Evolutionary conservation across 2,329 filamentous ascomycete genomes (phyloP), one percentile per base, ranked within the genome.

Genomic region (Pezicula neosporulosa): DNA sequence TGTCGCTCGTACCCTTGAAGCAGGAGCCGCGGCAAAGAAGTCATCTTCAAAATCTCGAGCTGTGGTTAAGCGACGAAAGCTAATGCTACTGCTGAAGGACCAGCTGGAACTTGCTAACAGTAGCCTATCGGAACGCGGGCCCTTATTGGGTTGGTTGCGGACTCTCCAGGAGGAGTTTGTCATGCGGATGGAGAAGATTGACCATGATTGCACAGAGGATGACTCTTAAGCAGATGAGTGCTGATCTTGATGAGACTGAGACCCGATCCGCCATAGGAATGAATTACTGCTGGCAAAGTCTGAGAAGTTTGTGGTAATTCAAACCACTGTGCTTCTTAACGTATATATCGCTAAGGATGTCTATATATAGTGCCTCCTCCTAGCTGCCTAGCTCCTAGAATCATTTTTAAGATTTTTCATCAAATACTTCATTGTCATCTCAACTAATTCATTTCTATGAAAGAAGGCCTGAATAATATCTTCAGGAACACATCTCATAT

Each of bases 101-200:
- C 83, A 88, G 43, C 72, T 97, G 24, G 66, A 80, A 12, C 87
- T 94, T 53, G 86, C 87, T 0, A 72, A 76, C 1, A 75, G 82
- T 15, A 85, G 86, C 0, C 75, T 73, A 0, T 85, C 92, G 75
- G 76, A 86, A 30, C 82, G 85, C 1, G 76, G 78, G 2, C 75
- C 81, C 0, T 70, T 96, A 28, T 71, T 74, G 18, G 73, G 71
- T 42, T 91, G 89, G 77, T 68, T 94, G 42, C 73, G 70, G 49
- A 78, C 78, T 54, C 67, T 94, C 12, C 89, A 93, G 64, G 78
- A 78, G 45, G 89, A 95, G 49, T 96, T 96, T 62, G 77, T 88
- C 7, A 60, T 75, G 4, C 74, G 81, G 7, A 92, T 96, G 89
- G 77, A 81, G 19, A 45, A 56, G 1, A 80, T 91, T 27, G 82